These are phyloP conservation scores for Fusarium ramigenum DNA, from an alignment of 2,329 filamentous ascomycete species.

Conservation along the genomic window DNA sequence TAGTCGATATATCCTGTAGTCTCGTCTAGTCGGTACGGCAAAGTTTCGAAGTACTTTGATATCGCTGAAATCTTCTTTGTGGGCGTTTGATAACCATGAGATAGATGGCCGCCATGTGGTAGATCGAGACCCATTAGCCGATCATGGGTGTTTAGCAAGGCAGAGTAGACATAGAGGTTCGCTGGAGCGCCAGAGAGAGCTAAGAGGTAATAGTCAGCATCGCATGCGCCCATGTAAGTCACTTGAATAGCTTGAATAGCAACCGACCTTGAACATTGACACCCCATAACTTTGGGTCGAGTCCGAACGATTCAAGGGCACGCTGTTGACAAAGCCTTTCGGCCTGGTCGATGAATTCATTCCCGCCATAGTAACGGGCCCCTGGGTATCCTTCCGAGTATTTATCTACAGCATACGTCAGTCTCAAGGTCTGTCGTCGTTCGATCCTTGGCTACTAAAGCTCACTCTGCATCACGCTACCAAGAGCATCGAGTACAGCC, in stretches of 20 bases:
- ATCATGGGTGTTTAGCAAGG: conserved; percentile 90
- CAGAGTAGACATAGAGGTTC: conserved; percentile 95
- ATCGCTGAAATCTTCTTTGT: conserved; percentile 96
- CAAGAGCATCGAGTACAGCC: conserved; percentile 88
- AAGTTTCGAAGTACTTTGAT: conserved; percentile 98
- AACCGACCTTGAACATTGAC: conserved; percentile 91
- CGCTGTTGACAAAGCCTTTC: conserved; percentile 91
- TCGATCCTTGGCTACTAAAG: conserved; percentile 3
- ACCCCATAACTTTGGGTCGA: conserved; percentile 89
- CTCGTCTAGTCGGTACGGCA: conserved; percentile 93
- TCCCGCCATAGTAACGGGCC: conserved; percentile 95
- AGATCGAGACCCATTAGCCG: conserved; percentile 97
- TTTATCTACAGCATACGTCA: conserved; percentile 71
- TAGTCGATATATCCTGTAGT: conserved; percentile 96
- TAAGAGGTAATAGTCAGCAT: conserved; percentile 47
- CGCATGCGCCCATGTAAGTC: neutral
- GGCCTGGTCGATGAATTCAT: conserved; percentile 92
- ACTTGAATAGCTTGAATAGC: neutral
- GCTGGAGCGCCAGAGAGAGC: conserved; percentile 79
- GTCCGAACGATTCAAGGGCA: conserved; percentile 85
- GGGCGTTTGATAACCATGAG: conserved; percentile 96
- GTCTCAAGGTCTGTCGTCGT: neutral
- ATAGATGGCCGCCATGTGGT: conserved; percentile 94
- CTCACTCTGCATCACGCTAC: conserved; percentile 94
- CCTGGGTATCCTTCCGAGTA: conserved; percentile 99